Percentiles rank a stretch among this genome's conserved stretches.
Evolutionary conservation across 129 eudicot genomes (phyloP).

Genomic region (Saussurea involucrata): DNA sequence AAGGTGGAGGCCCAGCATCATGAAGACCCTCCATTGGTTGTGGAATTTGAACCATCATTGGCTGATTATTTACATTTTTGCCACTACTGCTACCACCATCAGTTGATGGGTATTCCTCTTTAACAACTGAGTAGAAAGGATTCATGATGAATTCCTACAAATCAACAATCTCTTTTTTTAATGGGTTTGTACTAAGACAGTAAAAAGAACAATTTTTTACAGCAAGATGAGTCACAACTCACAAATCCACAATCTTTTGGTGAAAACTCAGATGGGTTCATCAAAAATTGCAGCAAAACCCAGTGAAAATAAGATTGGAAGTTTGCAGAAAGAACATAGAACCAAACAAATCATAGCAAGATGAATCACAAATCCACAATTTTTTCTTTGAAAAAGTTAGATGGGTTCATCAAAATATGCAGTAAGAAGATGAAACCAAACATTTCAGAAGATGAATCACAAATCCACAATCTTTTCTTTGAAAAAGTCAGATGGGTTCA

Average conservation of each 20-base stretch:
- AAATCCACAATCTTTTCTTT: neutral
- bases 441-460: neutral
- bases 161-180: neutral
- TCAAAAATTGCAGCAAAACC: neutral
- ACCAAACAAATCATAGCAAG: neutral
- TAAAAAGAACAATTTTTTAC: neutral
- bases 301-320: neutral
- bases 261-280: constrained; percentile 19
- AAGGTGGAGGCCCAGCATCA: constrained; percentile 90
- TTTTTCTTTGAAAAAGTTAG: neutral
- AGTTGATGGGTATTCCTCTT: constrained; percentile 58
- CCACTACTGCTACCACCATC: neutral
- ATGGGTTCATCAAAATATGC: constrained; percentile 6
- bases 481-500: neutral
- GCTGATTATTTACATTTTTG: constrained; percentile 3
- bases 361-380: neutral
- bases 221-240: neutral
- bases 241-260: constrained; percentile 5
- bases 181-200: neutral
- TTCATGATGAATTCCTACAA: constrained; percentile 38
- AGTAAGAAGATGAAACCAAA: neutral
- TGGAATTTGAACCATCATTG: constrained; percentile 31
- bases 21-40: constrained; percentile 90
- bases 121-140: constrained; percentile 45
- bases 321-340: neutral